Conservation (phyloP, 768 basidiomycete species). For the Calvatia gigantea region DNA sequence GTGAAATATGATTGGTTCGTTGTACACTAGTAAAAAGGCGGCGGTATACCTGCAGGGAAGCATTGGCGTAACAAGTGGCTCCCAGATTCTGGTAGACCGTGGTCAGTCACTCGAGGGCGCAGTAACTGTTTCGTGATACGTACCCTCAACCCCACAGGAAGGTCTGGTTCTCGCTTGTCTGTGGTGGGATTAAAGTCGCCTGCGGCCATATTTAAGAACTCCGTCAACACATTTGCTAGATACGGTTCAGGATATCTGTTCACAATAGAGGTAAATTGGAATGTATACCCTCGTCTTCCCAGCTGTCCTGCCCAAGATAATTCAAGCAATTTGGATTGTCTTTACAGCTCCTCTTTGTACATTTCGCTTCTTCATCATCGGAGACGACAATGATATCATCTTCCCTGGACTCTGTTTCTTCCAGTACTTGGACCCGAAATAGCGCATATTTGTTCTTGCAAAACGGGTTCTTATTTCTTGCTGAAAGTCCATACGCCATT, state of each 20-base stretch:
- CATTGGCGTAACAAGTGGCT: slow-evolving; percentile 96
- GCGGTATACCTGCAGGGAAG: slow-evolving; percentile 74
- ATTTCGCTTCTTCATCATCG: slow-evolving; percentile 55
- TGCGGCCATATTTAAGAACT: slow-evolving; percentile 49
- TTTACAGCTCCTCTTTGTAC: slow-evolving; percentile 64
- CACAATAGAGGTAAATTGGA: slow-evolving; percentile 1
- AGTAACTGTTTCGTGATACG: slow-evolving; percentile 9
- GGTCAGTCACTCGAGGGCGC: background rate
- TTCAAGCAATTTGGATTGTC: slow-evolving; percentile 84
- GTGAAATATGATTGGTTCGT: slow-evolving; percentile 4
- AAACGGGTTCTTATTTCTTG: slow-evolving; percentile 42
- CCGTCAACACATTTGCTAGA: slow-evolving; percentile 45
- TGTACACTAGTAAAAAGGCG: background rate
- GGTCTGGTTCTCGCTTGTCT: slow-evolving; percentile 43
- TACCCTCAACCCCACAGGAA: slow-evolving; percentile 80
- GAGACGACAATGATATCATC: slow-evolving; percentile 70
- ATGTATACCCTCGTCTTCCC: slow-evolving; percentile 66
- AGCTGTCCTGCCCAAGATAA: slow-evolving; percentile 79
- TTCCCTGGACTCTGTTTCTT: slow-evolving; percentile 52
- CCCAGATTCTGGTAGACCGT: slow-evolving; percentile 72
- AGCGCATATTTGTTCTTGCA: slow-evolving; percentile 56
- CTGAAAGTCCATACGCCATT: slow-evolving; percentile 64
- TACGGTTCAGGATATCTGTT: background rate
- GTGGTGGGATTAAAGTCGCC: slow-evolving; percentile 54
- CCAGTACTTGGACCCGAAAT: slow-evolving; percentile 17